phyloP scores from a whole-genome alignment of 805 yeast genomes.

The Ogataea trehalophila region DNA sequence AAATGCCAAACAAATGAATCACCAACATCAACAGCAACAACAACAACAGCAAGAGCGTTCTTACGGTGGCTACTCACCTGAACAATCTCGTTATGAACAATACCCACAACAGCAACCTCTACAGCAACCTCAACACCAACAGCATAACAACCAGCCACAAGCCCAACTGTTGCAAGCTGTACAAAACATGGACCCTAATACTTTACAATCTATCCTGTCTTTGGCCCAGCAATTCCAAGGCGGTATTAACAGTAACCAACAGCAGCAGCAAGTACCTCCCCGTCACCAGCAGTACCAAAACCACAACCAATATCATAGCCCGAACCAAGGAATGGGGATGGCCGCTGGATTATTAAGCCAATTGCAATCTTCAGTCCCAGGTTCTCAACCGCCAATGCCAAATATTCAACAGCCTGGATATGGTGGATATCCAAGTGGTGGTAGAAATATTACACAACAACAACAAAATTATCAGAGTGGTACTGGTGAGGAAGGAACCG shows the following conservation, averaged over 20 bases:
- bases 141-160: conserved; percentile 12
- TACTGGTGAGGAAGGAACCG: conserved; percentile 28
- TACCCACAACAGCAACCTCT: conserved; percentile 18
- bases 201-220: conserved; percentile 30
- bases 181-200: conserved; percentile 28
- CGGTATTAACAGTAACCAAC: background rate
- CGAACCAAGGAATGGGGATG: conserved; percentile 8
- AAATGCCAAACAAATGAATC: conserved; percentile 1
- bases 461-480: conserved; percentile 12
- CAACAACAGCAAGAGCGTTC: conserved; percentile 15
- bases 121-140: conserved; percentile 5
- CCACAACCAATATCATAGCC: conserved; percentile 3
- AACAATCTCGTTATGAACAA: conserved; percentile 6
- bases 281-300: conserved; percentile 12
- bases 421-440: background rate
- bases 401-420: conserved; percentile 3
- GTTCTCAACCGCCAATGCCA: conserved; percentile 16
- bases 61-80: conserved; percentile 16
- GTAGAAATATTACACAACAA: background rate
- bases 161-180: conserved; percentile 17
- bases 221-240: conserved; percentile 25
- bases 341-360: conserved; percentile 17
- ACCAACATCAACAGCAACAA: conserved; percentile 3
- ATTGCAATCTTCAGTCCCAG: conserved; percentile 20
- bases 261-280: conserved; percentile 5